These are phyloP conservation scores for Xerocomus potaroensis DNA, from an alignment of 768 basidiomycete genomes.

Conservation along the genomic window DNA sequence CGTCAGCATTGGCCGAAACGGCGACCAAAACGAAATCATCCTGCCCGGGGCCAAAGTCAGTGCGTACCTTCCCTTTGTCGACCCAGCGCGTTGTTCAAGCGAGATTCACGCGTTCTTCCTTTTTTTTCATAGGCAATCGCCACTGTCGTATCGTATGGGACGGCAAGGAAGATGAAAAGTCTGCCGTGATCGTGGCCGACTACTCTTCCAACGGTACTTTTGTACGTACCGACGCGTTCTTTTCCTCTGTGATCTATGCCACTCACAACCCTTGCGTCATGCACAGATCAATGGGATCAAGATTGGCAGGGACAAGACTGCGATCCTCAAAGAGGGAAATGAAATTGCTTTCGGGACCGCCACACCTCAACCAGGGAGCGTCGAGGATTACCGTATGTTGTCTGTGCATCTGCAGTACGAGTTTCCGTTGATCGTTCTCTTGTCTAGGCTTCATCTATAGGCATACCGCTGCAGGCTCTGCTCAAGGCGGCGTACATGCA, in stretches of 20 bases:
- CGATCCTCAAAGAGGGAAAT: slow-evolving; percentile 58
- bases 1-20: slow-evolving; percentile 54
- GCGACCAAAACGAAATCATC: slow-evolving; percentile 44
- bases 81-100: slow-evolving; percentile 10
- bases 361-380: slow-evolving; percentile 40
- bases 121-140: slow-evolving; percentile 32
- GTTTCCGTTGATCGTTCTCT: slow-evolving; percentile 24
- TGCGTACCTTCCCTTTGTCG: slow-evolving; percentile 33
- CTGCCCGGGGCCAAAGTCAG: slow-evolving; percentile 73
- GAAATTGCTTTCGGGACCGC: slow-evolving; percentile 81
- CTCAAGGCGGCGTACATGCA: slow-evolving; percentile 53
- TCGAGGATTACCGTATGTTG: slow-evolving; percentile 78
- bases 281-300: slow-evolving; percentile 37
- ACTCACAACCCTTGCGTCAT: slow-evolving; percentile 5
- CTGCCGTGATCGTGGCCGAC: slow-evolving; percentile 33
- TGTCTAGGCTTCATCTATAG: slow-evolving; percentile 67
- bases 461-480: slow-evolving; percentile 49
- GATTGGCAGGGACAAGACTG: slow-evolving; percentile 37
- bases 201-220: slow-evolving; percentile 44
- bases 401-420: too few species aligned
- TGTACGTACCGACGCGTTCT: slow-evolving; percentile 25
- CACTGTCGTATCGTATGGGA: slow-evolving; percentile 38
- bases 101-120: slow-evolving; percentile 24
- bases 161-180: slow-evolving; percentile 28
- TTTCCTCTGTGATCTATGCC: slow-evolving; percentile 3